Conservation (phyloP, 768 basidiomycete species). For the Myochromella boudieri region DNA sequence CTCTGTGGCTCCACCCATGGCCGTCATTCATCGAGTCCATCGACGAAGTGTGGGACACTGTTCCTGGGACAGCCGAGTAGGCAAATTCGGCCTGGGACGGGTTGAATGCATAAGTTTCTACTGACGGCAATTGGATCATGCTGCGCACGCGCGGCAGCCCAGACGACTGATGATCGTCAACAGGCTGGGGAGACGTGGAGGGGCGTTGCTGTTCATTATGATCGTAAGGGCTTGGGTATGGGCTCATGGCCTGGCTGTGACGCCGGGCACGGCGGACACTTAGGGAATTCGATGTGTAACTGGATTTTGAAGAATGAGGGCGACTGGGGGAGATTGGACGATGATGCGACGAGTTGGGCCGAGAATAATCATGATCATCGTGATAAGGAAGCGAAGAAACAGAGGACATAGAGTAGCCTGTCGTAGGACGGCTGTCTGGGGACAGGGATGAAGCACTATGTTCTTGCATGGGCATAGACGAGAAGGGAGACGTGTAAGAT, state of each 20-base stretch:
- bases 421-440: slow-evolving; percentile 83
- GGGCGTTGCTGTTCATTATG: slow-evolving; percentile 64
- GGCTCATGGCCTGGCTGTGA: slow-evolving; percentile 86
- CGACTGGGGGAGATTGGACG: slow-evolving; percentile 69
- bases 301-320: slow-evolving; percentile 61
- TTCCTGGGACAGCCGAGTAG: slow-evolving; percentile 60
- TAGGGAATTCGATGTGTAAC: slow-evolving; percentile 50
- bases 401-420: slow-evolving; percentile 83
- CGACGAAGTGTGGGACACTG: slow-evolving; percentile 41
- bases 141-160: slow-evolving; percentile 74
- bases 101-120: slow-evolving; percentile 65
- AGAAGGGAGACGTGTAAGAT: slow-evolving; percentile 70
- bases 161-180: slow-evolving; percentile 47
- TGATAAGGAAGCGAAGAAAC: slow-evolving; percentile 70
- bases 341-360: slow-evolving; percentile 74
- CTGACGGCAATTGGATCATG: slow-evolving; percentile 79
- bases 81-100: slow-evolving; percentile 79
- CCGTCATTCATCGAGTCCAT: slow-evolving; percentile 47
- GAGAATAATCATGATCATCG: slow-evolving; percentile 63
- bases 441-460: slow-evolving; percentile 75
- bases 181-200: slow-evolving; percentile 70
- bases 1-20: slow-evolving; percentile 49
- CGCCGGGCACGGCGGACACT: slow-evolving; percentile 73
- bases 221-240: slow-evolving; percentile 83
- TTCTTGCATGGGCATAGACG: slow-evolving; percentile 66